Evolutionary conservation across 495 filamentous ascomycete genomes (phyloP), one percentile per base, ranked within the genome.

Genomic region (Aspergillus homomorphus): DNA sequence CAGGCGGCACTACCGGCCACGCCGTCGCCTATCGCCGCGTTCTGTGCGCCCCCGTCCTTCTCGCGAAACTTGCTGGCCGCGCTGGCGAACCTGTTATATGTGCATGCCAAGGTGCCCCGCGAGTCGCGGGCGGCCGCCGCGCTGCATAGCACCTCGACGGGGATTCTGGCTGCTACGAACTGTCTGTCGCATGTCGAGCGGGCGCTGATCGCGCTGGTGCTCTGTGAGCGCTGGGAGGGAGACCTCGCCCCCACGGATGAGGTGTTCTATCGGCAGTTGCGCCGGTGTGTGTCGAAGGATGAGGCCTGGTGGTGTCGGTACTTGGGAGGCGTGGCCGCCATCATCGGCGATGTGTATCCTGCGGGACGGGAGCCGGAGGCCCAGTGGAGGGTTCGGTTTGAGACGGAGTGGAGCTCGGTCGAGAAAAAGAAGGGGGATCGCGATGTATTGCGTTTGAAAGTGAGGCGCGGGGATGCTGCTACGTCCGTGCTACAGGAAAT

Each of bases 141-240:
- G 7, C 69, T 96, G 20, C 84, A 90, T 52, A 75, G 81, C 43
- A 88, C 91, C 0, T 82, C 89, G 2, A 84, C 82, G 0, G 86
- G 87, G 0, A 66, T 85, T n/a, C 73, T 92, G 0, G 82, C 87
- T 14, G 75, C 73, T 1, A 73, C 80, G 4, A 88, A 91, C 45
- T 88, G 89, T 1, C 69, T 94, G 6, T 83, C 81, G 1, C 91
- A 96, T 59, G 59, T 81, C 21, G 77, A 85, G 28, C 82, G 91
- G 3, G 84, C 85, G 0, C 67, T 90, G 1, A 73, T 95, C 3
- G 87, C 85, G 0, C 74, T 96, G 1, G 79, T 86, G 0, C 78
- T 92, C 15, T 90, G 82, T 53, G 87, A 86, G 30, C 80, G 92
- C 61, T 94, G 89, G 87, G 86, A 84, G n/a, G 84, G 81, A 1